A percentile compares a stretch with the other conserved stretches of the same genome.
Conservation (phyloP, 202 grass and related monocot species). For the Bolboschoenoplectus hybrid region DNA sequence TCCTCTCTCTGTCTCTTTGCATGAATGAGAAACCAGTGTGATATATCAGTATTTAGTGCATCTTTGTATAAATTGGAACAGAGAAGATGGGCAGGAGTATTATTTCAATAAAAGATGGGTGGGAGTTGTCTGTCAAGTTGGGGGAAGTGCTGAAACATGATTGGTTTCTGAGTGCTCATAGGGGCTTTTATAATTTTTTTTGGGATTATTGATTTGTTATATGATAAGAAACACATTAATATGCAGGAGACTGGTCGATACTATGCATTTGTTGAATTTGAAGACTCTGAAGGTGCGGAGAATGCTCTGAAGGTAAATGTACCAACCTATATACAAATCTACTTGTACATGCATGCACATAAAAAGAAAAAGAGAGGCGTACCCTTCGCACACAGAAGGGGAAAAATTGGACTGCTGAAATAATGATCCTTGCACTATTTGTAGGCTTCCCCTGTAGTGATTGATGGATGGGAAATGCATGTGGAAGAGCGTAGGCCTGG, state of each 20-base stretch:
- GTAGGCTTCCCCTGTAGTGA: constrained; percentile 74
- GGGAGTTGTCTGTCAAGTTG: neutral
- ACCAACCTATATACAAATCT: neutral
- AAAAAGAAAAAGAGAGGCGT: neutral
- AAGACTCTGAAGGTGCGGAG: constrained; percentile 74
- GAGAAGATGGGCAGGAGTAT: neutral
- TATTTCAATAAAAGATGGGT: neutral
- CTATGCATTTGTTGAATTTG: constrained; percentile 91
- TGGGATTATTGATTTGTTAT: constrained; percentile 4
- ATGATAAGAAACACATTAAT: constrained; percentile 31
- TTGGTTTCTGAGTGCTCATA: neutral
- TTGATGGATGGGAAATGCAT: constrained; percentile 85
- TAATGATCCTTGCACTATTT: constrained; percentile 7
- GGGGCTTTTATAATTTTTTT: neutral
- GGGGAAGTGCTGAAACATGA: constrained; percentile 8
- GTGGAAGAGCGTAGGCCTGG: constrained; percentile 89
- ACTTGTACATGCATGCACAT: neutral
- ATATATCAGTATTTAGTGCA: neutral
- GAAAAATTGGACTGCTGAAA: neutral
- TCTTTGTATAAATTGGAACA: neutral
- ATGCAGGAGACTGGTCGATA: constrained; percentile 88
- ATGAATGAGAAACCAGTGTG: constrained; percentile 13
- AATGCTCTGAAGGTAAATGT: constrained; percentile 76
- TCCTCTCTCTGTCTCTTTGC: constrained; percentile 3
- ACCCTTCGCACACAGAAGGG: neutral